Percentiles rank a stretch among this genome's conserved stretches.
phyloP scores from a whole-genome alignment of 768 basidiomycete species.

The Kwoniella europaea region DNA sequence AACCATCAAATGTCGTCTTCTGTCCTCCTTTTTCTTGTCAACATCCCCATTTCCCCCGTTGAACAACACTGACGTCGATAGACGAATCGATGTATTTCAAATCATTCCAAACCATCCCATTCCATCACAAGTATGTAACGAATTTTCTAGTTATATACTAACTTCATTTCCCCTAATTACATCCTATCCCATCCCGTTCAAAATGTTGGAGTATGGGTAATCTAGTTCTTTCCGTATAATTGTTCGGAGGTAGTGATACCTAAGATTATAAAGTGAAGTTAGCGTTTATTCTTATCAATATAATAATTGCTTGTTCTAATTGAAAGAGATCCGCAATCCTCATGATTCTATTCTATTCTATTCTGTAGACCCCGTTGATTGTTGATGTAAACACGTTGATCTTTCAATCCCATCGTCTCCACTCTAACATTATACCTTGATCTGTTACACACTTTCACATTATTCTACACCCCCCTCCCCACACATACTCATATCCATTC shows the following conservation, averaged over 20 bases:
- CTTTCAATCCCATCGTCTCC: no score
- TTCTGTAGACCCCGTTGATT: no score
- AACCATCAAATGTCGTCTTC: no score
- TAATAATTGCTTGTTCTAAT: not conserved
- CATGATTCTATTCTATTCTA: no score
- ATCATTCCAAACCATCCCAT: not conserved
- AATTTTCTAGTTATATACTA: not conserved
- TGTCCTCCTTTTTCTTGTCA: no score
- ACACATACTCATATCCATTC: not conserved
- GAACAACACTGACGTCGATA: not conserved
- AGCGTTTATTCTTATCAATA: not conserved
- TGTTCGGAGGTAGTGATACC: constrained; percentile 71
- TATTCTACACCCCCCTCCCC: not conserved
- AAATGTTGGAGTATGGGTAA: not conserved
- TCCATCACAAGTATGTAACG: not conserved
- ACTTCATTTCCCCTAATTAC: not conserved
- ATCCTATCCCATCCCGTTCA: not conserved
- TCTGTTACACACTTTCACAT: not conserved
- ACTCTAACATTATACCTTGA: no score
- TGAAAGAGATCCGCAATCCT: not conserved
- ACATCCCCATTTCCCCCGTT: no score
- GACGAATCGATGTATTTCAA: not conserved
- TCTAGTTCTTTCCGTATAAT: constrained; percentile 61
- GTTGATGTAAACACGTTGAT: no score
- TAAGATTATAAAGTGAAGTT: constrained; percentile 43